A percentile compares a stretch with the other conserved stretches of the same genome.
Evolutionary conservation across 169 alveolate genomes (phyloP).

Genomic region (Cystoisospora suis): DNA sequence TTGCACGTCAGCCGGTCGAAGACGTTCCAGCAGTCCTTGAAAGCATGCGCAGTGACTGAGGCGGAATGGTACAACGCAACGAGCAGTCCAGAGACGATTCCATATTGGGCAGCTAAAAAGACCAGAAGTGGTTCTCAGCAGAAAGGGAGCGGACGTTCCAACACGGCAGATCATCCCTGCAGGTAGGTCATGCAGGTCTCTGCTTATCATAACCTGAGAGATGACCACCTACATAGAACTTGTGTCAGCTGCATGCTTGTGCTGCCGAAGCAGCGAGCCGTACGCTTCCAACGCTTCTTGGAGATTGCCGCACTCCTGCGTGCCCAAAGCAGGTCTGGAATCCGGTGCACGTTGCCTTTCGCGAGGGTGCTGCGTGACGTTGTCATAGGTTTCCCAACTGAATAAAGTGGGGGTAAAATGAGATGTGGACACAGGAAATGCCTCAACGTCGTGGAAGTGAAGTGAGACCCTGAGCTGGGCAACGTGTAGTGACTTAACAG

Average conservation of each 20-base stretch:
- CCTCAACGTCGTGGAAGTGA: too few species aligned
- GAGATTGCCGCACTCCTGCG: neutral
- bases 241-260: slow-evolving; percentile 68
- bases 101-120: neutral
- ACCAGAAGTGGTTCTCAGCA: neutral
- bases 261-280: slow-evolving; percentile 84
- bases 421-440: too few species aligned
- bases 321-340: neutral
- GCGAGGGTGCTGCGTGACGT: neutral
- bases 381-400: too few species aligned
- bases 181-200: neutral
- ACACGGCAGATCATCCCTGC: neutral
- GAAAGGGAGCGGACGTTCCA: neutral
- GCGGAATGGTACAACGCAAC: too few species aligned
- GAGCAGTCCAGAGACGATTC: neutral
- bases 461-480: too few species aligned
- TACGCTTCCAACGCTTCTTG: slow-evolving; percentile 87
- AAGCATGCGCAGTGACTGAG: too few species aligned
- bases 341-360: neutral
- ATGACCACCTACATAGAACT: neutral
- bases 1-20: neutral
- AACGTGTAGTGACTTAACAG: too few species aligned
- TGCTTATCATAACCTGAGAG: neutral
- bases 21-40: neutral
- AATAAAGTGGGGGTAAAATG: too few species aligned